phyloP scores from a whole-genome alignment of 2,329 filamentous ascomycete genomes.

The Lasiodiplodia sp. region DNA sequence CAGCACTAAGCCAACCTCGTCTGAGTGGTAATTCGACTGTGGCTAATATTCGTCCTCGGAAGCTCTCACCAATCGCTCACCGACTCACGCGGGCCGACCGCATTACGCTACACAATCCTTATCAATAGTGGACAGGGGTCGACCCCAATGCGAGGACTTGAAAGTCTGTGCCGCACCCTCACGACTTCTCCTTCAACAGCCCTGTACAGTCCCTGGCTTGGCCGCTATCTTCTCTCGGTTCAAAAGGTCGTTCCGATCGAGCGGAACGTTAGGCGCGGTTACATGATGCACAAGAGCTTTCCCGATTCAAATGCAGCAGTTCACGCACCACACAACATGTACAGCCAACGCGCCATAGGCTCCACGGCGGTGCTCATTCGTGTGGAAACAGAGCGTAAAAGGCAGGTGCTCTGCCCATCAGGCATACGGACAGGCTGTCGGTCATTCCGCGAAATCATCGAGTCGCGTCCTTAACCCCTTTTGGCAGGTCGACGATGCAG shows the following conservation, averaged over 20 bases:
- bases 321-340: background rate
- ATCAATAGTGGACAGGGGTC: background rate
- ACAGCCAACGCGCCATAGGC: background rate
- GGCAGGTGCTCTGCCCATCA: conserved; percentile 9
- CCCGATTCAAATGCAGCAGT: background rate
- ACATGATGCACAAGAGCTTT: conserved; percentile 2
- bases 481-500: conserved; percentile 14
- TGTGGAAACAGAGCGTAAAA: background rate
- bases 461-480: conserved; percentile 1
- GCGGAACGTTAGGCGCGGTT: background rate
- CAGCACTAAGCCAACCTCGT: background rate
- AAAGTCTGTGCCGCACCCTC: background rate
- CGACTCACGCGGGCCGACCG: background rate
- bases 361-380: background rate
- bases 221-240: background rate
- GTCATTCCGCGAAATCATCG: conserved; percentile 14
- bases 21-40: background rate
- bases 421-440: background rate
- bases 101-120: background rate
- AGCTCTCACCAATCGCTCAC: background rate
- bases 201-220: background rate
- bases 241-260: background rate
- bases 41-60: background rate
- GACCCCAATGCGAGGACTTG: background rate
- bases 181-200: background rate